Base-by-base conservation (phyloP, 2,329 filamentous ascomycete genomes). In the Elsinoe arachidis region DNA sequence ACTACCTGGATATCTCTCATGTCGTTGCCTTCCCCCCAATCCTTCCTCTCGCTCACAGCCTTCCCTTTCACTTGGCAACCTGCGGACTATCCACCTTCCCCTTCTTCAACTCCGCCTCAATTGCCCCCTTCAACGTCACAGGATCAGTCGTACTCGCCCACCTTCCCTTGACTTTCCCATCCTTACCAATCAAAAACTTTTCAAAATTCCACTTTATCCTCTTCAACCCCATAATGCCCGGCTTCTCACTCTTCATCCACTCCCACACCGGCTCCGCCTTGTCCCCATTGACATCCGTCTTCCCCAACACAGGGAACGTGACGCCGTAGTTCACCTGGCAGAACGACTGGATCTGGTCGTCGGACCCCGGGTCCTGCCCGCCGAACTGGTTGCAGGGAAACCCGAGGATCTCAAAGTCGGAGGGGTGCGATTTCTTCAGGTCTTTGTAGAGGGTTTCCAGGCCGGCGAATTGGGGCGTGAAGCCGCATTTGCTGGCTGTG, bases 341-440 rank as follows among this genome's bases (percentile, higher is more conserved):
- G 77, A 91, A 79, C 21, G 78, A 76, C 64, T 82, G 74, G 58
- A 87, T 73, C 68, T 90, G 83, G 7, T 78, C 74, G 39, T 84
- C 77, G 12, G 75, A 79, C 67, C 89, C 90, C 30, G 92, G 92
- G 70, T 97, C 93, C 75, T 99, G 93, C 64, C 76, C 74, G 68
- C 85, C 88, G 74, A 99, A 99, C 76, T 99, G 93, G 80, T 97
- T 99, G 85, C 92, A 97, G 58, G 93, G 93, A 77, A 99, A 97
- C 66, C 91, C 93, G 69, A 99, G 80, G 75, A 99, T 84, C 68
- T 84, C 79, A 71, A 99, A 93, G 68, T 90, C 80, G 63, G 89
- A 83, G 33, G 78, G 80, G 78, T 95, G 77, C 68, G 82, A 79
- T 63, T 78, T 78, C 65, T 82, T 83, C 69, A 96, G 67, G 54